Evolutionary conservation across 441 rosid species (phyloP), one percentile per base, ranked within the genome.

Genomic region (Erodium trifolium): DNA sequence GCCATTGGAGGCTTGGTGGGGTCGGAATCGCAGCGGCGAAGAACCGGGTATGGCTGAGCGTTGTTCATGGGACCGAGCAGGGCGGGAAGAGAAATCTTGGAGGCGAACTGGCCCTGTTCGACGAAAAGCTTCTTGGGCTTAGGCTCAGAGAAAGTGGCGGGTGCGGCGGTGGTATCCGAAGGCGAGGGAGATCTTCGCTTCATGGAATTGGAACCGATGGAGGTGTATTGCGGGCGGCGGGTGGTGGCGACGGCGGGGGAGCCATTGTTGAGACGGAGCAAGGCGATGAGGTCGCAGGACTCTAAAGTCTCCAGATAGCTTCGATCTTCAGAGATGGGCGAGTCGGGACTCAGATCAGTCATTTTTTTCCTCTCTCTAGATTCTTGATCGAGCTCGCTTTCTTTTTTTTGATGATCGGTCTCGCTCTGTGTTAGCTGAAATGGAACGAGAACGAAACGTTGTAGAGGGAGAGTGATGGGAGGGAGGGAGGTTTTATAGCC

Each of bases 261-360:
- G 49, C 49, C 49, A 10, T 43, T 43, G 60, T 53, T 53, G 60
- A 53, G 60, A 3, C 60, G 60, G 19, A 53, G 19, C 60, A 53
- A 53, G 60, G 60, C 60, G 19, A 53, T 53, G 60, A 53, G 60
- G 60, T 14, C 60, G 60, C 60, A 53, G 60, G 60, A 53, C 60
- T 53, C 60, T 13, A 51, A n/a, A 14, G 57, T 14, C 17, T 51
- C 57, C 0, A 53, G 60, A 17, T 53, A 53, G 19, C 16, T 19
- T 16, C 19, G 60, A 53, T 53, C 60, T 53, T 53, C 19, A 5
- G 7, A 53, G 59, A 14, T 51, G 18, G 18, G 59, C 59, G 17
- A n/a, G 19, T 14, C 60, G 2, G 18, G 16, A 16, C 17, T 6
- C 19, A 19, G 60, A 53, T 53, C 60, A 4, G 19, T 7, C 60